Conservation (phyloP, 1,284 basidiomycete genomes). For the Ganoderma meredithae region DNA sequence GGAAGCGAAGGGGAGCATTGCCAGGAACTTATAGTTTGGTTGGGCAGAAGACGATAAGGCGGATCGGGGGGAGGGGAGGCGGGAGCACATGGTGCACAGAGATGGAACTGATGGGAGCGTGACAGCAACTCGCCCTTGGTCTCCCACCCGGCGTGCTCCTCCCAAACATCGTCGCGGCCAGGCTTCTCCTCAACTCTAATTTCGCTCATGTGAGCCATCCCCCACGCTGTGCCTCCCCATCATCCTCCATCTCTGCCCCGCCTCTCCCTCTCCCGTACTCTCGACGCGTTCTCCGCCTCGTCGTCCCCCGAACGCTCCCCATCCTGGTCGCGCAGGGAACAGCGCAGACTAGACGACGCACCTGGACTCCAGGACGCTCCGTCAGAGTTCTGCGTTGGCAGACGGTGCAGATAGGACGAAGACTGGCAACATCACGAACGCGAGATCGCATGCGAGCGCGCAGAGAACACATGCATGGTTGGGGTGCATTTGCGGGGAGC, state of each 20-base stretch:
- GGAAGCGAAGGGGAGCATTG: neutral
- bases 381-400: neutral
- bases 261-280: neutral
- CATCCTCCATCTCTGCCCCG: neutral
- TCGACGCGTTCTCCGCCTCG: neutral
- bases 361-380: constrained; percentile 7
- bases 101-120: constrained; percentile 26
- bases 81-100: constrained; percentile 26
- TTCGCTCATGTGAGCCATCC: constrained; percentile 9
- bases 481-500: neutral
- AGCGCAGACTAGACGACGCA: neutral
- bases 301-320: neutral
- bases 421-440: neutral
- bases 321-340: neutral
- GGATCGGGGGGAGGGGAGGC: constrained; percentile 17
- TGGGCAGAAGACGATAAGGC: constrained; percentile 27
- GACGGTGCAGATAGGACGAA: neutral
- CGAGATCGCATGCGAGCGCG: neutral
- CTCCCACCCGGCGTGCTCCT: constrained; percentile 10
- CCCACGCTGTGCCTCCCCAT: constrained; percentile 13
- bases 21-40: constrained; percentile 23
- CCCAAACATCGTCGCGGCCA: neutral
- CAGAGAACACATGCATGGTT: neutral
- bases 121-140: constrained; percentile 4
- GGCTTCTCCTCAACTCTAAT: constrained; percentile 9